Base-by-base conservation (phyloP, 768 basidiomycete genomes). In the Collybia sp. region DNA sequence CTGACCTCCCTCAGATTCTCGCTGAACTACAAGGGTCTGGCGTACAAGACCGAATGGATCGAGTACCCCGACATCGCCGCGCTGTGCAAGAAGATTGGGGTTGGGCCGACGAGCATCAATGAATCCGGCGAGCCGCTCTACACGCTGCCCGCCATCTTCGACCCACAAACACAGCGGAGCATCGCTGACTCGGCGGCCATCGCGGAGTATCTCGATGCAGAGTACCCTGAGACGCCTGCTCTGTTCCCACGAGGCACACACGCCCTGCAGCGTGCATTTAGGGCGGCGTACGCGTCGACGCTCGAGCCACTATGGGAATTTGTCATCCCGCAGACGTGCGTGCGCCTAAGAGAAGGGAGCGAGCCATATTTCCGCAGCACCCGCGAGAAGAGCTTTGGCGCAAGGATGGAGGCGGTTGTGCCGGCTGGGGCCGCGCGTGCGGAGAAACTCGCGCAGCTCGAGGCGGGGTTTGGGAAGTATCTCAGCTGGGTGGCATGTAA, bases 111-210 rank as follows among this genome's bases (percentile, higher is more conserved):
- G 0, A 37, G 34, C 12, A 56, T 40, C n/a, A 59, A 60, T n/a
- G n/a, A n/a, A n/a, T 17, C 47, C 56, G 2, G 65, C 71, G 39
- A 68, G 68, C 59, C 60, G 4, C 17, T 48, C 11, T 72, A 71
- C 53, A 72, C 71, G 9, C 46, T 71, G 39, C 73, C 73, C 40
- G 60, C 67, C 19, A 70, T 74, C 46, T 48, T 57, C 33, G 73
- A 73, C 44, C 62, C 66, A 19, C 57, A 57, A 31, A 69, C 67
- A 5, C 55, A 58, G 9, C 49, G 49, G 9, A 56, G 57, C 35
- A 39, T 71, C 17, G 43, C 70, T 0, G 70, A 75, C 33, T 69
- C 69, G 12, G 57, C 62, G 41, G 49, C 53, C 32, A 75, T 73
- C 46, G 68, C 72, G 18, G 55, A 60, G 31, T 75, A 75, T 46